Percentiles rank a stretch among this genome's conserved stretches.
These are phyloP conservation scores for Trichoderma sp. DNA, from an alignment of 2,329 filamentous ascomycete genomes.

Conservation along the genomic window DNA sequence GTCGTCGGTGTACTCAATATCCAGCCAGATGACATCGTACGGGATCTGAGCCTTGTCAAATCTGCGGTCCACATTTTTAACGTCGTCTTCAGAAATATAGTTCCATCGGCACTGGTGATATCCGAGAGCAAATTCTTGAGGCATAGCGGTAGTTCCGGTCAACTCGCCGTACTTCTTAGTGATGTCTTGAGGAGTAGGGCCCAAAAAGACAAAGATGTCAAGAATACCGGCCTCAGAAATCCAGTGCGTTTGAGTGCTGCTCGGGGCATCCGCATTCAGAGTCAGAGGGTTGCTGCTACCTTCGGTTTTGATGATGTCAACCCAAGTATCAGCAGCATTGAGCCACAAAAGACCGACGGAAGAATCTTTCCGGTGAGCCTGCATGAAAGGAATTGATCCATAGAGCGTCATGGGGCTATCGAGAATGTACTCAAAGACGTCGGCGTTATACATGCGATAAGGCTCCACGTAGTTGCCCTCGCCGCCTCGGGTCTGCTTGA, in stretches of 20 bases:
- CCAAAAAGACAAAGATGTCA: slow-evolving; percentile 92
- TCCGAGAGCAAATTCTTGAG: slow-evolving; percentile 85
- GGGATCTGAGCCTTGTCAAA: slow-evolving; percentile 95
- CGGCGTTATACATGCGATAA: slow-evolving; percentile 91
- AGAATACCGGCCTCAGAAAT: slow-evolving; percentile 87
- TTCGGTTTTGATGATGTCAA: slow-evolving; percentile 85
- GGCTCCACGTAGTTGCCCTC: slow-evolving; percentile 82
- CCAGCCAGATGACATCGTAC: slow-evolving; percentile 98
- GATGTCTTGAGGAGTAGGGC: slow-evolving; percentile 78
- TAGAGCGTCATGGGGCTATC: slow-evolving; percentile 99
- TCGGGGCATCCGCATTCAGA: slow-evolving; percentile 65
- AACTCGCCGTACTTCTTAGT: slow-evolving; percentile 81
- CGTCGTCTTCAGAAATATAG: slow-evolving; percentile 94
- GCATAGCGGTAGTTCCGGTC: slow-evolving; percentile 86
- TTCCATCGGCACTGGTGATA: slow-evolving; percentile 99
- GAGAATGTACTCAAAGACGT: slow-evolving; percentile 96
- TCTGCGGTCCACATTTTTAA: slow-evolving; percentile 92
- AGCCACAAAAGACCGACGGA: slow-evolving; percentile 97
- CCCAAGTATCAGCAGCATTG: slow-evolving; percentile 95
- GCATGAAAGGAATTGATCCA: slow-evolving; percentile 96
- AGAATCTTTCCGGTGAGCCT: slow-evolving; percentile 89
- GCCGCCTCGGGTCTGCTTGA: slow-evolving; percentile 87
- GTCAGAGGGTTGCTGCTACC: slow-evolving; percentile 71
- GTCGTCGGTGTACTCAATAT: slow-evolving; percentile 95
- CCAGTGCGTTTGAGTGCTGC: slow-evolving; percentile 89